These are phyloP conservation scores for Termitomyces sp. DNA, from an alignment of 768 basidiomycete genomes.

Conservation along the genomic window DNA sequence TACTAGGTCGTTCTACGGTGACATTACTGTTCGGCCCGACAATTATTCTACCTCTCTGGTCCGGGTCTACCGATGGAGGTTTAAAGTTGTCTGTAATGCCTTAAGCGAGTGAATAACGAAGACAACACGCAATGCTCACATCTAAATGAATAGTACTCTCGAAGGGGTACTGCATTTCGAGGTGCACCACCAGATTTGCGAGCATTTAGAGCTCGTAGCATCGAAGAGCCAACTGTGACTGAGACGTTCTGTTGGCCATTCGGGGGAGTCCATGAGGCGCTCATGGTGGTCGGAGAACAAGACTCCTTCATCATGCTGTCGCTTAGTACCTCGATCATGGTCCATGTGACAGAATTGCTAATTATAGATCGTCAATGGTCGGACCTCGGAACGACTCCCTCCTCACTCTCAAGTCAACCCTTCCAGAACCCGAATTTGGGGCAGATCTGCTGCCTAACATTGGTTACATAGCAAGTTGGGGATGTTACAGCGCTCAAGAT, in stretches of 20 bases:
- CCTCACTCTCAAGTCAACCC: too few relatives aligned
- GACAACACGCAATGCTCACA: slow-evolving; percentile 44
- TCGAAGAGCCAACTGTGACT: slow-evolving; percentile 49
- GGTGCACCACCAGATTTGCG: slow-evolving; percentile 60
- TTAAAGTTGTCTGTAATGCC: slow-evolving; percentile 63
- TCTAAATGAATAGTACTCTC: slow-evolving; percentile 74
- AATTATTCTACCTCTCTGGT: slow-evolving; percentile 63
- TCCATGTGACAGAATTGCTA: slow-evolving; percentile 1
- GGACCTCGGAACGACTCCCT: background rate
- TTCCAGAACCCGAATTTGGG: too few relatives aligned
- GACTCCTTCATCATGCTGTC: background rate
- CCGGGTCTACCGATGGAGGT: slow-evolving; percentile 64
- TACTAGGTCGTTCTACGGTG: slow-evolving; percentile 61
- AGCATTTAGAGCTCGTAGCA: slow-evolving; percentile 64
- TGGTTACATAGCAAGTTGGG: too few relatives aligned
- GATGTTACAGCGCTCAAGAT: too few relatives aligned
- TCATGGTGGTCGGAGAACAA: slow-evolving; percentile 29
- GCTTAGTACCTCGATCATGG: background rate
- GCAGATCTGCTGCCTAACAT: too few relatives aligned
- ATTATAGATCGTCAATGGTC: background rate
- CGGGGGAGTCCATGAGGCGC: slow-evolving; percentile 53
- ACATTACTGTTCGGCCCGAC: slow-evolving; percentile 51
- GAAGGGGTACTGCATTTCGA: slow-evolving; percentile 42
- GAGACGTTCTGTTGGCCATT: slow-evolving; percentile 56
- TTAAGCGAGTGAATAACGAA: background rate